These are phyloP conservation scores for Hyaloperonospora arabidopsidis DNA, from an alignment of 352 stramenopile genomes.

Conservation along the genomic window DNA sequence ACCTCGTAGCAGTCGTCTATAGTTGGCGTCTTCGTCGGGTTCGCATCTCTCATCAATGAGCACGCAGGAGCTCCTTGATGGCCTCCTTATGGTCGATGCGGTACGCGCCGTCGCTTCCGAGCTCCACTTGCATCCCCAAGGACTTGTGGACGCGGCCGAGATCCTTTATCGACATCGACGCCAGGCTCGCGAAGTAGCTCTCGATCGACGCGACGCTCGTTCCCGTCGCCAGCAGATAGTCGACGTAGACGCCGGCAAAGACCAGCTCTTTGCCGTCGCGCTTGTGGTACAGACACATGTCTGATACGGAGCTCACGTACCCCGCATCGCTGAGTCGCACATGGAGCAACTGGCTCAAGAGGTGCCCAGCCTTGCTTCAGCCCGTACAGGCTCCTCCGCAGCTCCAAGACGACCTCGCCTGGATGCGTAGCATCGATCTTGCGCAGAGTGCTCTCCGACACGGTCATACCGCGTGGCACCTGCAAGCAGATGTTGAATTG, in stretches of 20 bases:
- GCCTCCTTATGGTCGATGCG: background rate
- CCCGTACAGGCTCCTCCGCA: slow-evolving; percentile 27
- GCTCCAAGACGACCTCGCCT: background rate
- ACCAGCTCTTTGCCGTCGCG: background rate
- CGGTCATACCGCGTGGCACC: background rate
- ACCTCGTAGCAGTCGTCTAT: too few relatives aligned
- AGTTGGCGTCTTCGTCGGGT: background rate
- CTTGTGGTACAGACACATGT: background rate
- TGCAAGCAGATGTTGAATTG: background rate
- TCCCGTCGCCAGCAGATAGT: too few relatives aligned
- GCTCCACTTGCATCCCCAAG: background rate
- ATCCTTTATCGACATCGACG: background rate
- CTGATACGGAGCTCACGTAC: background rate
- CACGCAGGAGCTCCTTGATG: background rate
- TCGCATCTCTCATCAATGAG: background rate
- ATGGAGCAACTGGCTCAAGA: slow-evolving; percentile 16
- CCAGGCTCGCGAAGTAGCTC: too few relatives aligned
- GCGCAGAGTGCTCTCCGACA: background rate
- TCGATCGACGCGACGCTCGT: too few relatives aligned
- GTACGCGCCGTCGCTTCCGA: background rate
- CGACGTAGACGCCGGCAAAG: background rate
- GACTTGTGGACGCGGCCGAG: background rate
- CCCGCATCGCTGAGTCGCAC: background rate
- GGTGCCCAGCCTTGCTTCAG: slow-evolving; percentile 21
- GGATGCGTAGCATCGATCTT: background rate